phyloP scores from a whole-genome alignment of 495 filamentous ascomycete species.

The Aspergillus asperescens region DNA sequence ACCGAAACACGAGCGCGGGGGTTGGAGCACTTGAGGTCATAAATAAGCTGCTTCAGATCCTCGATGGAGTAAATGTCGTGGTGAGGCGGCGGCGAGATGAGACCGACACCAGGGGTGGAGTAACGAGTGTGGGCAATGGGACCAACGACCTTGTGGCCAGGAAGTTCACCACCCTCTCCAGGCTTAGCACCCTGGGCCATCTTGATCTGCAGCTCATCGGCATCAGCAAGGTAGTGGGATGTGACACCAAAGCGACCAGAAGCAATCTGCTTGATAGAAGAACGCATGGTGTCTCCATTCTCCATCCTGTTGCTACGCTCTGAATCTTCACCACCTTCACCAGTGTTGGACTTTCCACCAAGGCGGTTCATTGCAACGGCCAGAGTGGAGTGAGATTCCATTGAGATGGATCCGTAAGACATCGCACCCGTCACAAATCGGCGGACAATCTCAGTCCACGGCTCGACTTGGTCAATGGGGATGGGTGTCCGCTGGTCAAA shows the following conservation, averaged over 20 bases:
- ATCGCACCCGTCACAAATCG: slow-evolving; percentile 99
- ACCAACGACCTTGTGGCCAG: slow-evolving; percentile 95
- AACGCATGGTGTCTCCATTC: slow-evolving; percentile 97
- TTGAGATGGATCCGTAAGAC: slow-evolving; percentile 99
- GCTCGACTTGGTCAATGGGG: slow-evolving; percentile 96
- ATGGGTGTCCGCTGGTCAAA: slow-evolving; percentile 84
- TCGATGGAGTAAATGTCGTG: slow-evolving; percentile 99
- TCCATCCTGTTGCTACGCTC: slow-evolving; percentile 82
- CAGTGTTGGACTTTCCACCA: slow-evolving; percentile 98
- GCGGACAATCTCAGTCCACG: slow-evolving; percentile 98
- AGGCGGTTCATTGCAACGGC: slow-evolving; percentile 98
- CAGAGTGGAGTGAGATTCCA: slow-evolving; percentile 97
- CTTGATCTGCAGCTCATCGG: slow-evolving; percentile 99
- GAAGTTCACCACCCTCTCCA: slow-evolving; percentile 96
- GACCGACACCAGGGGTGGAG: slow-evolving; percentile 96
- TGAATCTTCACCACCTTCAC: slow-evolving; percentile 96
- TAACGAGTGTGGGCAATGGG: slow-evolving; percentile 94
- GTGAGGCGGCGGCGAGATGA: slow-evolving; percentile 98
- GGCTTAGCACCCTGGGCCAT: slow-evolving; percentile 99
- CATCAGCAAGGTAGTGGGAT: slow-evolving; percentile 95
- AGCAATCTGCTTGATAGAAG: slow-evolving; percentile 97
- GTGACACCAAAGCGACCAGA: slow-evolving; percentile 98
- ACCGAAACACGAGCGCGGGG: slow-evolving; percentile 94
- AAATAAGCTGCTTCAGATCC: slow-evolving; percentile 97
- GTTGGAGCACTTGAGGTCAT: slow-evolving; percentile 97